Evolutionary conservation across 75 land plant species (phyloP).

Genomic region (Pinus taeda): DNA sequence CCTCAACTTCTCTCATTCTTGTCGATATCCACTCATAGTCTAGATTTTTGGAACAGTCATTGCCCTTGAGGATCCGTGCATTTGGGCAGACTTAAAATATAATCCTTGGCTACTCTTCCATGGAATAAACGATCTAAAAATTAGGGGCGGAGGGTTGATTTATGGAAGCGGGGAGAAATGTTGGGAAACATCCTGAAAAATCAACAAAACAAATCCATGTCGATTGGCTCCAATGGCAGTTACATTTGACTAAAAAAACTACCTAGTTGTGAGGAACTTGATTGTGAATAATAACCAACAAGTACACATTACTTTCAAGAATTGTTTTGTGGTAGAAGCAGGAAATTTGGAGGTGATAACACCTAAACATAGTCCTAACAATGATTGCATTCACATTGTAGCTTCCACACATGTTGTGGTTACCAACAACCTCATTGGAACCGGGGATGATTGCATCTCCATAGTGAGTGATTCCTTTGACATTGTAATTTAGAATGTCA

Average conservation of each 20-base stretch:
- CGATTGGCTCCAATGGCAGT: conserved; percentile 9
- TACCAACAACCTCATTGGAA: conserved; percentile 24
- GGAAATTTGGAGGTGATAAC: conserved; percentile 24
- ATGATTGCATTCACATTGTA: conserved; percentile 56
- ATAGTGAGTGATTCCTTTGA: too few relatives aligned
- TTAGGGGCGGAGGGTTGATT: conserved; percentile 34
- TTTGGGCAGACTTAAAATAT: background rate
- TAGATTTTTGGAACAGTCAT: conserved; percentile 25
- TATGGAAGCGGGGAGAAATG: conserved; percentile 40
- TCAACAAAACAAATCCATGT: conserved; percentile 20
- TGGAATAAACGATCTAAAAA: conserved; percentile 15
- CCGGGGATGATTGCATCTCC: too few relatives aligned
- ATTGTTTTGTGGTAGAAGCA: conserved; percentile 16
- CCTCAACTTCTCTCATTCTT: conserved; percentile 18
- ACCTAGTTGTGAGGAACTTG: too few relatives aligned
- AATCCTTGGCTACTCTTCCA: conserved; percentile 23
- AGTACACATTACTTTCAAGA: conserved; percentile 32
- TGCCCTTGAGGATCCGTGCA: conserved; percentile 15
- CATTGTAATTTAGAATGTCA: too few relatives aligned
- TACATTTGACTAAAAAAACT: conserved; percentile 12
- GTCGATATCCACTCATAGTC: background rate
- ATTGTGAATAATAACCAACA: conserved; percentile 39
- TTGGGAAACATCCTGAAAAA: conserved; percentile 40
- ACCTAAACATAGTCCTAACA: conserved; percentile 55
- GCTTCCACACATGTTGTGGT: conserved; percentile 23